Conservation (phyloP, 192 early-diverging fungal genomes). For the Backusella morwellensis region DNA sequence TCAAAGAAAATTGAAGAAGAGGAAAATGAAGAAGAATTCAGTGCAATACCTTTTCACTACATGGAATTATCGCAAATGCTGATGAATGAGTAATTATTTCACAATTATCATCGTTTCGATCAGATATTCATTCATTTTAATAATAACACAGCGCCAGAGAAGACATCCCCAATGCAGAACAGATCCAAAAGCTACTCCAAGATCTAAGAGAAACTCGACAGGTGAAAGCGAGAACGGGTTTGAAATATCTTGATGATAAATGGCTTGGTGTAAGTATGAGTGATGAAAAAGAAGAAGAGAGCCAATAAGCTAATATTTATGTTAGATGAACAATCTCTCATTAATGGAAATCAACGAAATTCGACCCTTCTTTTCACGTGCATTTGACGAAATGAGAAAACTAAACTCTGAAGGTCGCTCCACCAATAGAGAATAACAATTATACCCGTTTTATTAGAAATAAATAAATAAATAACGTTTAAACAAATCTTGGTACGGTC, state of each 20-base stretch:
- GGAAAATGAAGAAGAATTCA: constrained; percentile 59
- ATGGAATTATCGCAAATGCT: constrained; percentile 82
- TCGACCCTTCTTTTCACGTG: constrained; percentile 82
- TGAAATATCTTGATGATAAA: constrained; percentile 60
- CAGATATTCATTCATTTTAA: background rate
- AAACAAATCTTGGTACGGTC: constrained; percentile 39
- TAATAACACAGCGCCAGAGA: constrained; percentile 63
- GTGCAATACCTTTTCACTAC: constrained; percentile 73
- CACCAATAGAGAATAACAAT: background rate
- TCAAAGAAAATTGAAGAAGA: constrained; percentile 64
- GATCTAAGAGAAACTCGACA: constrained; percentile 82
- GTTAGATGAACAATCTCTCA: constrained; percentile 79
- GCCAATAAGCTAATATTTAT: background rate
- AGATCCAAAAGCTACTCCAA: constrained; percentile 73
- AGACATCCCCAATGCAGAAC: constrained; percentile 75
- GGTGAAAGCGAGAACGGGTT: constrained; percentile 73
- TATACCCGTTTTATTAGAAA: background rate
- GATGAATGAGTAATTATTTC: constrained; percentile 59
- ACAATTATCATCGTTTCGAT: too few species aligned
- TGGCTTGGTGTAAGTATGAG: constrained; percentile 63
- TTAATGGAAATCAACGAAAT: constrained; percentile 91
- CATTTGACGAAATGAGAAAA: constrained; percentile 71
- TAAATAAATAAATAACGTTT: background rate
- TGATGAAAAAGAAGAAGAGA: background rate
- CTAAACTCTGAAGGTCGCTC: constrained; percentile 22